Evolutionary conservation across 75 land plant species (phyloP).

Genomic region (Pinus albicaulis): DNA sequence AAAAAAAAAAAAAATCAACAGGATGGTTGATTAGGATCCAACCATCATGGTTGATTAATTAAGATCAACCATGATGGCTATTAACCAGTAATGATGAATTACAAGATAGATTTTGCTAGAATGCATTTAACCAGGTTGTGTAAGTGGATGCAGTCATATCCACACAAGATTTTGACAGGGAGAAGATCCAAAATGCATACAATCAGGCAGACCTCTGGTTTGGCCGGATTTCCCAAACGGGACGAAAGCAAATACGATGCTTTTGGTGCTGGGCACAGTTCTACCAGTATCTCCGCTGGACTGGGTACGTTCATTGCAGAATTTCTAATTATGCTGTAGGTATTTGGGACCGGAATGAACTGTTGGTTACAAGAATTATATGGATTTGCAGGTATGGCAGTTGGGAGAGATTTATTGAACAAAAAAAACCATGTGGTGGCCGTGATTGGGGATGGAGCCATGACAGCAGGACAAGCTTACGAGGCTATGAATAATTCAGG

Average conservation of each 20-base stretch:
- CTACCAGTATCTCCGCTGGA: conserved; percentile 81
- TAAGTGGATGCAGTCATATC: conserved; percentile 50
- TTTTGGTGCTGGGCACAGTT: conserved; percentile 82
- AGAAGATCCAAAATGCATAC: conserved; percentile 74
- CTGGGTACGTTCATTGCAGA: conserved; percentile 42
- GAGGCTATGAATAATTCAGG: conserved; percentile 56
- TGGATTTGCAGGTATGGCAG: conserved; percentile 39
- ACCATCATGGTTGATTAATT: too few species aligned
- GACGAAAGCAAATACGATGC: conserved; percentile 83
- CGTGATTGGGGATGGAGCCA: conserved; percentile 51
- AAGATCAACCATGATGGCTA: too few species aligned
- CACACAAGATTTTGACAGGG: conserved; percentile 82
- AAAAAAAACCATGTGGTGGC: conserved; percentile 39
- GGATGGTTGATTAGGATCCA: too few species aligned
- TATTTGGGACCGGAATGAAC: too few species aligned
- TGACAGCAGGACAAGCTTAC: conserved; percentile 58
- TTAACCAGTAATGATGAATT: too few species aligned
- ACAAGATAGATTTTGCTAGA: too few species aligned
- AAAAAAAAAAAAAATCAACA: too few species aligned
- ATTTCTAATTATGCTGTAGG: too few species aligned
- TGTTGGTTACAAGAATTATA: too few species aligned
- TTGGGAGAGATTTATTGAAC: conserved; percentile 37
- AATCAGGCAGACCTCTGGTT: conserved; percentile 69
- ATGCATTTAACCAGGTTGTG: too few species aligned
- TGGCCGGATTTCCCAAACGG: conserved; percentile 78